Percentiles rank a stretch among this genome's conserved stretches.
Evolutionary conservation across 2,329 filamentous ascomycete genomes (phyloP).

Genomic region (Fusarium cicatricum): DNA sequence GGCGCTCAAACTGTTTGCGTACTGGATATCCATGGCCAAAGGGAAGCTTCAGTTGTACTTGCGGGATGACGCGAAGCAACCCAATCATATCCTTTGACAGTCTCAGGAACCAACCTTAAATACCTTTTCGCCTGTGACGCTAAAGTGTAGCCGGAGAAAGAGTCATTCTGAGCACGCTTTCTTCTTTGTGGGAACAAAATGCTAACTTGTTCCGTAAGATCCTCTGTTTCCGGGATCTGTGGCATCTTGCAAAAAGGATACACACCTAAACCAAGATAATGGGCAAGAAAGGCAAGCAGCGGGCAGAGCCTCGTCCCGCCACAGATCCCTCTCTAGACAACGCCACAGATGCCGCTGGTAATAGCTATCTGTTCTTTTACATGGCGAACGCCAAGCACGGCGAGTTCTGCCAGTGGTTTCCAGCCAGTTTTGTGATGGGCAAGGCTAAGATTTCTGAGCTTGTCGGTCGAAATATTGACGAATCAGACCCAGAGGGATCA

Average conservation of each 20-base stretch:
- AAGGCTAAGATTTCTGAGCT: constrained; percentile 41
- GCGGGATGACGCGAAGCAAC: constrained; percentile 3
- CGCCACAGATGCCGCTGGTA: constrained; percentile 14
- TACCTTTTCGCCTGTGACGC: neutral
- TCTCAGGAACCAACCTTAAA: constrained; percentile 10
- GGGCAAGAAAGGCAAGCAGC: constrained; percentile 1
- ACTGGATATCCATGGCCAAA: no score
- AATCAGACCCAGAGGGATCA: constrained; percentile 6
- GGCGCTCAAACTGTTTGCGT: neutral
- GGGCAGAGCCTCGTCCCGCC: constrained; percentile 13
- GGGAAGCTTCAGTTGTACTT: constrained; percentile 7
- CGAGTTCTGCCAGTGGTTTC: constrained; percentile 50
- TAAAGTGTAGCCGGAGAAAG: neutral
- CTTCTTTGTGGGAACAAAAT: neutral
- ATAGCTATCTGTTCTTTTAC: constrained; percentile 43
- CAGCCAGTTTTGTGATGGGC: constrained; percentile 41
- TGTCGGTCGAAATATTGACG: constrained; percentile 36
- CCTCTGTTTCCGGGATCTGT: neutral
- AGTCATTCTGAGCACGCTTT: neutral
- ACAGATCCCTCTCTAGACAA: constrained; percentile 14
- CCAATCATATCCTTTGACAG: neutral
- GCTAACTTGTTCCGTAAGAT: constrained; percentile 19
- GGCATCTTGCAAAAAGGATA: neutral
- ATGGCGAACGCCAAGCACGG: constrained; percentile 43
- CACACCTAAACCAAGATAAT: neutral